Evolutionary conservation across 805 yeast genomes (phyloP).

Genomic region (Debaryomyces tyrocola): DNA sequence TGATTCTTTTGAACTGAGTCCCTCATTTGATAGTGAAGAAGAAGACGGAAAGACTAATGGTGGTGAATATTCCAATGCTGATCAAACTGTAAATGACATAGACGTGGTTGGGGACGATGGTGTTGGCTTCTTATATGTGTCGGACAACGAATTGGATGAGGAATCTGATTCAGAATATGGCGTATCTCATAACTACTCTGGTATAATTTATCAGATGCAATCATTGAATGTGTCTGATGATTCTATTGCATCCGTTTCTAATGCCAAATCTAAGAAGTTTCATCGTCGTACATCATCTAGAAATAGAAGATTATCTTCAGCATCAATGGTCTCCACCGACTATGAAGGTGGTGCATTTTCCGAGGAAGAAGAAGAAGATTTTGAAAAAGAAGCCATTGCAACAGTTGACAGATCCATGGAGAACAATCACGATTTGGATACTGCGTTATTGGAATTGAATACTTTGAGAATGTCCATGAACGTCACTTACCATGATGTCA

Average conservation of each 20-base stretch:
- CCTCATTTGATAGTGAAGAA: slow-evolving; percentile 22
- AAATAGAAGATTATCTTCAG: slow-evolving; percentile 35
- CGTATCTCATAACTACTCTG: slow-evolving; percentile 32
- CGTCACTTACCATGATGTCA: slow-evolving; percentile 90
- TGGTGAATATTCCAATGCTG: slow-evolving; percentile 11
- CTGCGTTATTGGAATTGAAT: slow-evolving; percentile 88
- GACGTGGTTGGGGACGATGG: slow-evolving; percentile 51
- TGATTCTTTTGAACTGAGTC: slow-evolving; percentile 23
- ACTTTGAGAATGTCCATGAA: slow-evolving; percentile 97
- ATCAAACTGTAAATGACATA: slow-evolving; percentile 39
- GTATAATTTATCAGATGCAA: slow-evolving; percentile 48
- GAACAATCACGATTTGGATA: slow-evolving; percentile 88
- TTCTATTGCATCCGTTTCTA: slow-evolving; percentile 54
- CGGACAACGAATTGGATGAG: slow-evolving; percentile 42
- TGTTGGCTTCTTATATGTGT: slow-evolving; percentile 48
- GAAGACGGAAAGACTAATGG: slow-evolving; percentile 17
- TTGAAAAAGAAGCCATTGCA: slow-evolving; percentile 86
- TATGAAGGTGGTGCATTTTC: slow-evolving; percentile 37
- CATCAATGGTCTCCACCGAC: slow-evolving; percentile 46
- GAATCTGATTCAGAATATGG: slow-evolving; percentile 42
- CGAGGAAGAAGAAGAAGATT: slow-evolving; percentile 56
- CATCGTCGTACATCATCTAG: slow-evolving; percentile 22
- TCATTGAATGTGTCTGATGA: slow-evolving; percentile 56
- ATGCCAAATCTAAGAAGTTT: slow-evolving; percentile 41
- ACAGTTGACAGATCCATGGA: slow-evolving; percentile 90